These are phyloP conservation scores for Pichia rugopelliculosa DNA, from an alignment of 805 yeast species.

Conservation along the genomic window DNA sequence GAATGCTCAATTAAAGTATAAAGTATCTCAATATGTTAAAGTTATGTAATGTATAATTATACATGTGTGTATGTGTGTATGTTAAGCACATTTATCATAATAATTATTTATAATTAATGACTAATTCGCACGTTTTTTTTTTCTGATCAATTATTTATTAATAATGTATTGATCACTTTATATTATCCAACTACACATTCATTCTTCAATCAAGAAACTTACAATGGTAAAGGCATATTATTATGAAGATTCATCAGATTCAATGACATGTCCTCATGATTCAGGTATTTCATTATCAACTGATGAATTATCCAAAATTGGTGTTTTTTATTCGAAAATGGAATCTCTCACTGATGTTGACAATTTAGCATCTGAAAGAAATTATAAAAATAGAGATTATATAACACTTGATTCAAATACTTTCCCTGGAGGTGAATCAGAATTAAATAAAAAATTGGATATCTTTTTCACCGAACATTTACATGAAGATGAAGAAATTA, in stretches of 20 bases:
- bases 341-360: slow-evolving; percentile 51
- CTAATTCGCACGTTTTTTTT: neutral
- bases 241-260: slow-evolving; percentile 50
- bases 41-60: neutral
- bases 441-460: slow-evolving; percentile 56
- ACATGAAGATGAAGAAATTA: slow-evolving; percentile 95
- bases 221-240: slow-evolving; percentile 34
- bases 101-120: neutral
- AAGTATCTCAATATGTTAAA: neutral
- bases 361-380: slow-evolving; percentile 56
- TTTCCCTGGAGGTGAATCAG: slow-evolving; percentile 54
- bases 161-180: too few relatives aligned
- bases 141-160: too few relatives aligned
- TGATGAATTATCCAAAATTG: slow-evolving; percentile 47
- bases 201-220: neutral
- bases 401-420: slow-evolving; percentile 53
- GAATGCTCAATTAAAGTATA: neutral
- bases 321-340: slow-evolving; percentile 58
- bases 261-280: slow-evolving; percentile 63
- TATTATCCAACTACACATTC: neutral
- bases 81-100: too few relatives aligned
- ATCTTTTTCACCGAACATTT: slow-evolving; percentile 77
- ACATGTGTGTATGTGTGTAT: too few relatives aligned
- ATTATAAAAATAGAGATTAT: slow-evolving; percentile 74
- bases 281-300: slow-evolving; percentile 52